phyloP scores from a whole-genome alignment of 768 basidiomycete species.

The Phylloporus rhodoxanthus region DNA sequence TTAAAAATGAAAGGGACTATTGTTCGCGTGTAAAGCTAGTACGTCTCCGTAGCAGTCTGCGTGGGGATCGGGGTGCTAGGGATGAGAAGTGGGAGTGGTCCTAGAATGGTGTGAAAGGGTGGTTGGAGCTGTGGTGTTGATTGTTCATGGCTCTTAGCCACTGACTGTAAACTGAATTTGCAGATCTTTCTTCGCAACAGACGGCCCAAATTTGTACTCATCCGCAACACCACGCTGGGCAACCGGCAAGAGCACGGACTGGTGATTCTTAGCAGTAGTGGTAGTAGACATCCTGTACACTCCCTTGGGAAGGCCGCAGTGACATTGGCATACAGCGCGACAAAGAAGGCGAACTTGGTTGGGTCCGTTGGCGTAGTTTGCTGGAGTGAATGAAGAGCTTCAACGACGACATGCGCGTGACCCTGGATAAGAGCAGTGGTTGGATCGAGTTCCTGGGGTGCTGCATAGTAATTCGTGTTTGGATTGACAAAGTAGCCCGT shows the following conservation, averaged over 20 bases:
- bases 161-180: slow-evolving; percentile 24
- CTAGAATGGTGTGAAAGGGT: slow-evolving; percentile 2
- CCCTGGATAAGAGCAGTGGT: slow-evolving; percentile 49
- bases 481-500: slow-evolving; percentile 59
- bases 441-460: slow-evolving; percentile 47
- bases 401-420: slow-evolving; percentile 59
- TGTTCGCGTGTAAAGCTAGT: too few species aligned
- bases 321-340: slow-evolving; percentile 43
- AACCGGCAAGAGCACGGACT: slow-evolving; percentile 32
- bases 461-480: slow-evolving; percentile 45
- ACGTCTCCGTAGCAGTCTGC: too few species aligned
- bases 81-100: not conserved
- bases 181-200: not conserved
- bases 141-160: slow-evolving; percentile 3
- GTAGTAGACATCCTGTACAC: slow-evolving; percentile 42
- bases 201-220: slow-evolving; percentile 9
- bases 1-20: too few species aligned
- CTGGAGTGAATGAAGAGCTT: slow-evolving; percentile 42
- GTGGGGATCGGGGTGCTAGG: too few species aligned
- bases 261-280: slow-evolving; percentile 45
- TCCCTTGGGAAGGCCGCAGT: slow-evolving; percentile 50
- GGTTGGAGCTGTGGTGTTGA: slow-evolving; percentile 3
- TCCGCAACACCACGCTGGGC: slow-evolving; percentile 40
- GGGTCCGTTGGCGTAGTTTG: slow-evolving; percentile 48
- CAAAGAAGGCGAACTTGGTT: slow-evolving; percentile 54